Conservation (phyloP, 148 eudicot genomes). For the Chenopodium berlandieri region DNA sequence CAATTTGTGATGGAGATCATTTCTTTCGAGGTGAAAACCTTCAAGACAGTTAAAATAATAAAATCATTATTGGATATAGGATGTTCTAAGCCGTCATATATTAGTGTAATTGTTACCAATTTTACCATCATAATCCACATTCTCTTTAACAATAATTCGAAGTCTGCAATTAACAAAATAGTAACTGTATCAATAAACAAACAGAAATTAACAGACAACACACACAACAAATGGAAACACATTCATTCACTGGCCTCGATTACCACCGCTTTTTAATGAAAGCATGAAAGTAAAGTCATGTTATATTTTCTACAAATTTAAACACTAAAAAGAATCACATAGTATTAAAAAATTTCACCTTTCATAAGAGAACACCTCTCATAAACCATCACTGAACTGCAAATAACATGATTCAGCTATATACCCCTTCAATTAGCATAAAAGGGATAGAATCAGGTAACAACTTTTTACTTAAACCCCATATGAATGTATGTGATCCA, state of each 20-base stretch:
- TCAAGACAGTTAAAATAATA: background rate
- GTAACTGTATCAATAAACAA: background rate
- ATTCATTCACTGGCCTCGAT: background rate
- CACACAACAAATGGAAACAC: background rate
- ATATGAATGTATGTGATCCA: too few relatives aligned
- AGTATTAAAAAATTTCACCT: too few relatives aligned
- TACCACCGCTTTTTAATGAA: background rate
- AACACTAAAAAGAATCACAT: too few relatives aligned
- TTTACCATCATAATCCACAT: background rate
- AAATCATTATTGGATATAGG: background rate
- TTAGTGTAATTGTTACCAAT: constrained; percentile 11
- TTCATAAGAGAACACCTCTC: too few relatives aligned
- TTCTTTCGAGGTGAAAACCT: constrained; percentile 25
- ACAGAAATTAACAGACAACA: background rate
- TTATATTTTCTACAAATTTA: too few relatives aligned
- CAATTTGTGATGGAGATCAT: constrained; percentile 34
- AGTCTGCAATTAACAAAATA: constrained; percentile 1
- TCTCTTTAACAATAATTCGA: constrained; percentile 15
- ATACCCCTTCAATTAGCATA: too few relatives aligned
- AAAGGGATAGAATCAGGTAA: too few relatives aligned
- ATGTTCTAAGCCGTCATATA: background rate
- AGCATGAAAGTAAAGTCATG: background rate
- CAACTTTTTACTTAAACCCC: too few relatives aligned
- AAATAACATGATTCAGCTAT: too few relatives aligned
- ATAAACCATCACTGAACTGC: too few relatives aligned